phyloP scores from a whole-genome alignment of 2,329 filamentous ascomycete species.

The Arthrobotrys pseudoclavata region DNA sequence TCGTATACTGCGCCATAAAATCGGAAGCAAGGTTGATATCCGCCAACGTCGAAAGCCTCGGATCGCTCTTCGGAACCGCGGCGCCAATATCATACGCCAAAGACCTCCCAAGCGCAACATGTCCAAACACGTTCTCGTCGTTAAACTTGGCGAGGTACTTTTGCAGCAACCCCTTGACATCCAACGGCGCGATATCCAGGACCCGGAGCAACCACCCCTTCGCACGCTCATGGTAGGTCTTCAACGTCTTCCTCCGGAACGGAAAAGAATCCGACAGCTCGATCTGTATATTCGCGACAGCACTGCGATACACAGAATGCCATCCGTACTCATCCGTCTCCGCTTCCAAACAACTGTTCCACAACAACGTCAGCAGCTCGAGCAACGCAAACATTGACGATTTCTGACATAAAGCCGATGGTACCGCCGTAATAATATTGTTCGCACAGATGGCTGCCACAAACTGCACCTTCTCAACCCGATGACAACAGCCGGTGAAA shows the following conservation, averaged over 20 bases:
- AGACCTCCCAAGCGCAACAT: conserved; percentile 90
- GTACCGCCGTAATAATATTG: conserved; percentile 84
- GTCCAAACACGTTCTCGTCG: conserved; percentile 89
- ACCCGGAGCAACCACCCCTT: conserved; percentile 83
- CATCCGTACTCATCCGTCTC: conserved; percentile 95
- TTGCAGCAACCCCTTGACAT: conserved; percentile 94
- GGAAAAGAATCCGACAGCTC: conserved; percentile 94
- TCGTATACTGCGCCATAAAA: conserved; percentile 96
- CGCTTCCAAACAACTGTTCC: conserved; percentile 91
- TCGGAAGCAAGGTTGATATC: conserved; percentile 93
- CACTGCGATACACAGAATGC: conserved; percentile 82
- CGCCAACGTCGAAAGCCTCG: conserved; percentile 82
- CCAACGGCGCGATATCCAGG: conserved; percentile 86
- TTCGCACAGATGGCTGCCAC: conserved; percentile 87
- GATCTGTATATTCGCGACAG: conserved; percentile 81
- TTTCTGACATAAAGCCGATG: conserved; percentile 89
- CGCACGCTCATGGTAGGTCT: conserved; percentile 81
- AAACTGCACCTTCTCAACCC: conserved; percentile 90
- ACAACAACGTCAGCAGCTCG: conserved; percentile 93
- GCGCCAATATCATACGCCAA: conserved; percentile 95
- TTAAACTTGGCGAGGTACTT: conserved; percentile 96
- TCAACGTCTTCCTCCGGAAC: conserved; percentile 83
- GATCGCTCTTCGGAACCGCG: conserved; percentile 85
- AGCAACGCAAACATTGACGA: conserved; percentile 91
- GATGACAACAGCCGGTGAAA: conserved; percentile 91